Base-by-base conservation (phyloP, 345 rosid species). In the Salix purpurea region DNA sequence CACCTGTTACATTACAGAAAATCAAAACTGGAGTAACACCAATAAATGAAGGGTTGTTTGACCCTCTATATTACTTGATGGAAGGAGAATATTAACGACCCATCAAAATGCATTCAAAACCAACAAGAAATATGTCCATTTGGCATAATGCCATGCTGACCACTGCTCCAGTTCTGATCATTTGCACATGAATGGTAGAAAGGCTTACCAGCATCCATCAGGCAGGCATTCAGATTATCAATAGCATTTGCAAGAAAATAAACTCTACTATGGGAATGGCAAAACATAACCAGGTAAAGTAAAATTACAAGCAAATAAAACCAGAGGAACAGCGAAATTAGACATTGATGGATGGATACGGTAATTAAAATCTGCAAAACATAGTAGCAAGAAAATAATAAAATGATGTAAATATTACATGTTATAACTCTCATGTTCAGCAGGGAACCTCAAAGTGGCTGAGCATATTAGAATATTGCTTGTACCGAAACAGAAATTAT, bases 1-100 rank as follows among this genome's bases (percentile, higher is more conserved):
- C 99, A 85, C 97, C 99, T 96, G 87, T 48, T 73, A 79, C 74
- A 80, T 75, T 30, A 74, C 50, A 73, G 32, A 73, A 73, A 78
- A 75, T 67, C 30, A 73, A 60, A 14, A 54, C 64, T 3, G 15
- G 21, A 62, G 21, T 48, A 23, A 23, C 36, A 39, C 16, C 6
- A 60, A 60, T 13, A 74, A 67, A 46, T 60, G 52, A 44, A 21
- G 19, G 56, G 16, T 54, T 16, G 1, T 26, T 69, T 56, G 8
- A 46, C 18, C 50, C 65, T 30, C 32, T 39, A 28, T 26, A 16
- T 58, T 66, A 67, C 26, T 28, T 46, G 19, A 30, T 54, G n/a
- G 15, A 36, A 40, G 28, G 16, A 72, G 19, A 78, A n/a, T 5
- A 14, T 65, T 70, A 8, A 30, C 4, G 13, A 26, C 14, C 39